Evolutionary conservation across 2,329 filamentous ascomycete species (phyloP).

Genomic region (Xylariaceae sp.): DNA sequence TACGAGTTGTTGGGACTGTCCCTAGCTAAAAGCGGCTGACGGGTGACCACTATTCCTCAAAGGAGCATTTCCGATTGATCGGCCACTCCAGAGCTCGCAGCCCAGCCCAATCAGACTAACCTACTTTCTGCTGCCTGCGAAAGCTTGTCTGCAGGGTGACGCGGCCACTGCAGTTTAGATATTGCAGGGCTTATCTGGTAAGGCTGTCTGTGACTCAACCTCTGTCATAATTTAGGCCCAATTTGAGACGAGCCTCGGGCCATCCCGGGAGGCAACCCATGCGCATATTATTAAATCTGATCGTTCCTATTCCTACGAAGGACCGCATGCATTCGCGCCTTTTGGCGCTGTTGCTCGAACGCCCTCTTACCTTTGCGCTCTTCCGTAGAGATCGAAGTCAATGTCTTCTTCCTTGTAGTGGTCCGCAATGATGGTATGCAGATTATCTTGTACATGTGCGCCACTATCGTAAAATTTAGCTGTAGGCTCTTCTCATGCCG

Average conservation of each 20-base stretch:
- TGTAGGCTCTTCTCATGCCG: background rate
- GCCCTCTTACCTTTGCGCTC: conserved; percentile 22
- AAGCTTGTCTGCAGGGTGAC: conserved; percentile 23
- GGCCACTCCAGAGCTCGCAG: conserved; percentile 13
- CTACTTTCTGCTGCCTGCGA: background rate
- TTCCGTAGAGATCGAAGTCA: conserved; percentile 59
- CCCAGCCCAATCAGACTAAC: conserved; percentile 10
- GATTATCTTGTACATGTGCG: conserved; percentile 62
- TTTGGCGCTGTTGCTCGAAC: background rate
- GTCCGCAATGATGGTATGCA: conserved; percentile 76
- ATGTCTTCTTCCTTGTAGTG: conserved; percentile 78
- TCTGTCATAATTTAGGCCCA: background rate
- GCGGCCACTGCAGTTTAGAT: conserved; percentile 16
- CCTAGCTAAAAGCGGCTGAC: conserved; percentile 4
- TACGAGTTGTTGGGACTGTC: conserved; percentile 3
- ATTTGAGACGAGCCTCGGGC: background rate
- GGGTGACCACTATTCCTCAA: conserved; percentile 6
- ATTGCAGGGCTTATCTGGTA: background rate
- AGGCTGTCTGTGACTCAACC: conserved; percentile 1
- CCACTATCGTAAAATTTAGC: conserved; percentile 33
- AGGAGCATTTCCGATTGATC: conserved; percentile 20
- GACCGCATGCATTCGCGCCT: background rate
- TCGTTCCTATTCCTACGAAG: conserved; percentile 3
- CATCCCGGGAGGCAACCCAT: conserved; percentile 1
- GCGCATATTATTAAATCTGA: background rate